Conservation (phyloP, 2,329 filamentous ascomycete genomes). For the Diaporthe sp. region DNA sequence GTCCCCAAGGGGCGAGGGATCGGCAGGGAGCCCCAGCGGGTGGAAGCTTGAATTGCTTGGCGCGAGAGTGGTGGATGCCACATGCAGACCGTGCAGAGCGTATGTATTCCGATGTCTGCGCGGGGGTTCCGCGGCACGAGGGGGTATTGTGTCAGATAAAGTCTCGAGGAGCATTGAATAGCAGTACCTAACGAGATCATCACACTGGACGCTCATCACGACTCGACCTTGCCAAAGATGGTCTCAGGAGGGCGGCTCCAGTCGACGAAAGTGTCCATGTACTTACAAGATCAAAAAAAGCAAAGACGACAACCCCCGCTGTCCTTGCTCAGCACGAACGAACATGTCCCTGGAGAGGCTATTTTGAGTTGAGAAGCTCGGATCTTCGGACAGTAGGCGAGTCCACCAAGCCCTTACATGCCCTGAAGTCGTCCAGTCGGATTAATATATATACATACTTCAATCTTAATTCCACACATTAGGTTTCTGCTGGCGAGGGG, state of each 20-base stretch:
- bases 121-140: background rate
- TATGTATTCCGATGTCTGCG: conserved; percentile 8
- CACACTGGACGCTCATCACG: background rate
- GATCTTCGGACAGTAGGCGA: background rate
- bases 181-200: background rate
- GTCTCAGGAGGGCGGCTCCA: background rate
- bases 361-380: background rate
- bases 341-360: no score
- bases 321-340: background rate
- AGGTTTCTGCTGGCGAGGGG: background rate
- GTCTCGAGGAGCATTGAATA: background rate
- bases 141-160: background rate
- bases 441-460: background rate
- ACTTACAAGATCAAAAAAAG: background rate
- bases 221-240: background rate
- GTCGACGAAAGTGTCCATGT: background rate
- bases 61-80: conserved; percentile 13
- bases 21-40: conserved; percentile 17
- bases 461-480: no score
- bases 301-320: background rate
- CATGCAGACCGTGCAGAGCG: conserved; percentile 19
- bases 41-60: conserved; percentile 22
- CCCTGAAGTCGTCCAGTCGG: no score
- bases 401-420: background rate
- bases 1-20: conserved; percentile 16